Conservation (phyloP, 306 rosid species). For the Benincasa hispida region DNA sequence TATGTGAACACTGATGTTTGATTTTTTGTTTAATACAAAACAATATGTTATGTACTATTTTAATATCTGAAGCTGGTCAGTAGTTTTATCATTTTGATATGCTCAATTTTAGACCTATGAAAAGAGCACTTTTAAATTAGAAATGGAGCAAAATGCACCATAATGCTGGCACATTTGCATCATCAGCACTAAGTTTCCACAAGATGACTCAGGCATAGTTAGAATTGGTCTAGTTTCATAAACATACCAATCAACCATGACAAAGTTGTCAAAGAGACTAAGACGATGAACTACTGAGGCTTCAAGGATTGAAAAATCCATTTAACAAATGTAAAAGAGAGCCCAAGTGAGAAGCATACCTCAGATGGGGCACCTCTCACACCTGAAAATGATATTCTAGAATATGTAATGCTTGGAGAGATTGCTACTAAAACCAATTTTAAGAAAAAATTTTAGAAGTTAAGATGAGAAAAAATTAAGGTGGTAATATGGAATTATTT, state of each 20-base stretch:
- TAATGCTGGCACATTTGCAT: background rate
- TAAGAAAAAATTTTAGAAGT: constrained; percentile 22
- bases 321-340: constrained; percentile 30
- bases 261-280: constrained; percentile 16
- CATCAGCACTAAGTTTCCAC: background rate
- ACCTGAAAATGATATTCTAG: constrained; percentile 45
- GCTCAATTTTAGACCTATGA: background rate
- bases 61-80: background rate
- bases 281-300: constrained; percentile 16
- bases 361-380: constrained; percentile 84
- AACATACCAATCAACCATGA: background rate
- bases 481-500: constrained; percentile 26
- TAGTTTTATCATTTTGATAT: background rate
- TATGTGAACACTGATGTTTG: background rate
- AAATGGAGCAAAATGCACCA: background rate
- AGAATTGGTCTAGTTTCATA: background rate
- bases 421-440: constrained; percentile 29
- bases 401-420: constrained; percentile 40
- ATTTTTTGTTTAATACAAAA: background rate
- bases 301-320: constrained; percentile 29
- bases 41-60: background rate
- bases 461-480: constrained; percentile 19
- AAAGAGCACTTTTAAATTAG: background rate
- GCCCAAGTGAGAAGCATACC: constrained; percentile 88
- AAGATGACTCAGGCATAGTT: background rate